A percentile compares a stretch with the other conserved stretches of the same genome.
These are phyloP conservation scores for Breviolum minutum DNA, from an alignment of 73 alveolate species.

Conservation along the genomic window DNA sequence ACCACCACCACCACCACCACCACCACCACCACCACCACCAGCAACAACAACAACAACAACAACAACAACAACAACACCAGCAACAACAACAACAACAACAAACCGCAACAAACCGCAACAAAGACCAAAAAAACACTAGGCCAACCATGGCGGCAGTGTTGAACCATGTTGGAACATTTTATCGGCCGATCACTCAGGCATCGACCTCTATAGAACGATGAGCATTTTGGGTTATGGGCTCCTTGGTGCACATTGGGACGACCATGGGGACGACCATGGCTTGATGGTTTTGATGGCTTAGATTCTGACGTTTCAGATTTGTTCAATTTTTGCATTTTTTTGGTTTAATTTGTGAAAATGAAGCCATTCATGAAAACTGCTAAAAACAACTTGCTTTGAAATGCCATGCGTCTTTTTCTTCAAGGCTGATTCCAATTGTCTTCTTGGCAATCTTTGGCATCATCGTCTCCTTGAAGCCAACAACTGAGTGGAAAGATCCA, in stretches of 20 bases:
- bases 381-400: too few relatives aligned
- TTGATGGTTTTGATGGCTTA: neutral
- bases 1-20: too few relatives aligned
- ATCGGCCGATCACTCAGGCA: constrained; percentile 53
- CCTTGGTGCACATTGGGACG: neutral
- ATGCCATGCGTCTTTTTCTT: too few relatives aligned
- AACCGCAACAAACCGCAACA: neutral
- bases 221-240: constrained; percentile 93
- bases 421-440: constrained; percentile 89
- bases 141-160: neutral
- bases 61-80: neutral
- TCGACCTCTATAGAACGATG: constrained; percentile 93
- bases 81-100: neutral
- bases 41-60: neutral
- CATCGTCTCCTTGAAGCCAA: constrained; percentile 44
- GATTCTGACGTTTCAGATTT: neutral
- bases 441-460: constrained; percentile 93
- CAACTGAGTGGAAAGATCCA: neutral
- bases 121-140: neutral
- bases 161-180: too few relatives aligned
- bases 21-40: too few relatives aligned
- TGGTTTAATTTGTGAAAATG: neutral
- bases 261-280: neutral
- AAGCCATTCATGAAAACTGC: neutral
- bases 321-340: neutral